phyloP scores from a whole-genome alignment of 495 filamentous ascomycete genomes.

The Hyaloscypha finlandica region DNA sequence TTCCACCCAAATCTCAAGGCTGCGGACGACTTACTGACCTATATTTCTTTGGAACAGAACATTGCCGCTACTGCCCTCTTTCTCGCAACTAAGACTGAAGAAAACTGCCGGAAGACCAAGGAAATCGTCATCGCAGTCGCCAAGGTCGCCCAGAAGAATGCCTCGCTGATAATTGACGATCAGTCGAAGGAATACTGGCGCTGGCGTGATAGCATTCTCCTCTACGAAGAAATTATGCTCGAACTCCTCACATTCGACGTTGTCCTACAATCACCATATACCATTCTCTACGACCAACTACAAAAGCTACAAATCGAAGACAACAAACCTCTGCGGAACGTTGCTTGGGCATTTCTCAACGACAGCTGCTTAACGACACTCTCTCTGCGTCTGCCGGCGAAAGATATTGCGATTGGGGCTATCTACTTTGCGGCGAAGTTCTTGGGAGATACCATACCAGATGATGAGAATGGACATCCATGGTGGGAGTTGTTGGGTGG shows the following conservation, averaged over 20 bases:
- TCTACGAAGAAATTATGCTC: constrained; percentile 87
- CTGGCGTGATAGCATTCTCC: constrained; percentile 91
- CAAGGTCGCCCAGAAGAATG: constrained; percentile 91
- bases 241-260: constrained; percentile 95
- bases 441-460: constrained; percentile 68
- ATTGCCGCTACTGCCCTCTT: constrained; percentile 89
- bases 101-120: constrained; percentile 90
- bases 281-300: constrained; percentile 75
- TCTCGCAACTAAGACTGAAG: constrained; percentile 94
- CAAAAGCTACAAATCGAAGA: constrained; percentile 67
- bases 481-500: constrained; percentile 85
- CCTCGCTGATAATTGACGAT: constrained; percentile 83
- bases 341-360: constrained; percentile 90
- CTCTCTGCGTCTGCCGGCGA: constrained; percentile 76
- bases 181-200: constrained; percentile 96
- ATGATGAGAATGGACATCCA: constrained; percentile 68
- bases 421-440: constrained; percentile 82
- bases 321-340: constrained; percentile 74
- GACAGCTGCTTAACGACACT: constrained; percentile 82
- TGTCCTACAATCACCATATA: constrained; percentile 81
- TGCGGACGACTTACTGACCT: constrained; percentile 16
- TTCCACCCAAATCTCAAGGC: constrained; percentile 15
- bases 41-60: constrained; percentile 44
- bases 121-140: constrained; percentile 91
- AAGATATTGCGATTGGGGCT: constrained; percentile 79